Base-by-base conservation (phyloP, 2,329 filamentous ascomycete species). In the Exophiala xenobiotica region DNA sequence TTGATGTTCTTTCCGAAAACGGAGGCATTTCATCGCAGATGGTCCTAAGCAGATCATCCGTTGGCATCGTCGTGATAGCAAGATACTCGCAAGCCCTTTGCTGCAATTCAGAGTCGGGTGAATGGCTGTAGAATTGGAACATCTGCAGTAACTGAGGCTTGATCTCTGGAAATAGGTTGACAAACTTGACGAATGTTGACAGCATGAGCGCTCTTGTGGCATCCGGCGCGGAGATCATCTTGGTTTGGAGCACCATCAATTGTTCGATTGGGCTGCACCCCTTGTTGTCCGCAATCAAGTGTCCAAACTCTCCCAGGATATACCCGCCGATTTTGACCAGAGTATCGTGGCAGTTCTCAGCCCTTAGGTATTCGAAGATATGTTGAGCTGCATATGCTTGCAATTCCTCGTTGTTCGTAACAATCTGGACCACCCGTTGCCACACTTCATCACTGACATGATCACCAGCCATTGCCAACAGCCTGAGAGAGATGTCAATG, bases 381-480 rank as follows among this genome's bases (percentile, higher is more conserved):
- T 95, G 95, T 66, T 95, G 89, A 3, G 93, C 90, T 1, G 93
- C 93, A 67, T 99, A 99, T 0, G 96, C 86, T 70, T 99, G 93
- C 8, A 99, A 79, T 69, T 97, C 92, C 70, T 99, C 93, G 69
- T 99, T 99, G 76, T 99, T 99, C 48, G 93, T 97, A 53, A 97
- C 91, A 62, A 99, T 97, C 69, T 99, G 93, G 57, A 96, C 96
- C 49, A 99, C 92, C 63, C 93, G 85, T 69, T 99, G 93, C 93
- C 93, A 99, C 14, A 99, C 93, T 72, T 99, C 93, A 58, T 99
- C 95, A 70, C 92, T 97, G 61, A 99, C 92, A 68, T 99, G 93
- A 65, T 99, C 93, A 61, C 93, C 93, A 2, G 95, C 93, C 83
- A 97, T 91, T 52, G 92, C 90, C 53, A 99, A 91, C 46, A 99